A percentile compares a stretch with the other conserved stretches of the same genome.
Conservation (phyloP, 1,284 basidiomycete species). For the Malassezia dermatis region DNA sequence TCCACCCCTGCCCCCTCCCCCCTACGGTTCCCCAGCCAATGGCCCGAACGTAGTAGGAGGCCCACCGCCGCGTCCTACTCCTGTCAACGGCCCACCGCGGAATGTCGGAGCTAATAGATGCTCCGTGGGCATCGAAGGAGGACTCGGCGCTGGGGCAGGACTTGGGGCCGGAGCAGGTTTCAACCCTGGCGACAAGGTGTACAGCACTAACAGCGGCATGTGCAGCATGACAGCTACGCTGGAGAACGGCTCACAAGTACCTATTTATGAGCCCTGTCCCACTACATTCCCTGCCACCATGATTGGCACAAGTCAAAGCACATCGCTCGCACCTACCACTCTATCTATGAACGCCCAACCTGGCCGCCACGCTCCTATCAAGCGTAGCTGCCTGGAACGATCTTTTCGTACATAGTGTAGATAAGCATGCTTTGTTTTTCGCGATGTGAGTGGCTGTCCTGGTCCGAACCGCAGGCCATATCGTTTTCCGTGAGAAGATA, state of each 20-base stretch:
- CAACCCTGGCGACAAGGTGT: not conserved
- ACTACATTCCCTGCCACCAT: not conserved
- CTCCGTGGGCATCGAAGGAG: not conserved
- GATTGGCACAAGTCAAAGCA: not conserved
- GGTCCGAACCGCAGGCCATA: not conserved
- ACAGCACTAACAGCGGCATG: not conserved
- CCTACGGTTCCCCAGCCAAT: not conserved
- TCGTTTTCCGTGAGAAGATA: not conserved
- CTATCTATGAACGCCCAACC: not conserved
- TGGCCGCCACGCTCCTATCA: not conserved
- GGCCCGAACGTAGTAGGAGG: not conserved
- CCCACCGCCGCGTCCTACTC: not conserved
- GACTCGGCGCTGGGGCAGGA: not conserved
- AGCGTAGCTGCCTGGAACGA: not conserved
- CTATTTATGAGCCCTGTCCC: not conserved
- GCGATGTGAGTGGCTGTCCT: not conserved
- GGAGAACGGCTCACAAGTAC: not conserved
- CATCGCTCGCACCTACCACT: not conserved
- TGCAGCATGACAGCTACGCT: not conserved
- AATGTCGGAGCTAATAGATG: not conserved
- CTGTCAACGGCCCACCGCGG: not conserved
- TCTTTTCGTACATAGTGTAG: not conserved
- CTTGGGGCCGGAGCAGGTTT: too few relatives aligned
- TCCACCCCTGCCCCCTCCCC: not conserved
- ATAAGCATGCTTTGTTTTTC: not conserved